phyloP scores from a whole-genome alignment of 768 basidiomycete genomes.

The Mycena sanguinolenta region DNA sequence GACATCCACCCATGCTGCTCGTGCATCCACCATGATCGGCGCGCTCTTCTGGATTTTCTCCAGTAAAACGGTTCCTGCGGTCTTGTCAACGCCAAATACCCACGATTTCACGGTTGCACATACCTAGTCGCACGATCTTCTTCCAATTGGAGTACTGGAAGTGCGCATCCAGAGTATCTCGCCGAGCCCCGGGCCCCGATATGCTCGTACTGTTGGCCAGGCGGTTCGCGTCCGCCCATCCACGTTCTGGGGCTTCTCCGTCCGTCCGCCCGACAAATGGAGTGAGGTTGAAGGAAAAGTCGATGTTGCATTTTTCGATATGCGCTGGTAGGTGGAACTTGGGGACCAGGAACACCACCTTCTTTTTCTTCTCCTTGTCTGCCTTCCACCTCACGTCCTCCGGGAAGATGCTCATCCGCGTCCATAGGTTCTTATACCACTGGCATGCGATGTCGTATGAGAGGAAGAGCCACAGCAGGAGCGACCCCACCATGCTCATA shows the following conservation, averaged over 20 bases:
- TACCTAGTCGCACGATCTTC: conserved; percentile 4
- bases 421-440: neutral
- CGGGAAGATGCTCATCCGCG: neutral
- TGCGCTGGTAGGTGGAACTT: conserved; percentile 52
- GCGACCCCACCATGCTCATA: neutral
- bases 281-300: conserved; percentile 46
- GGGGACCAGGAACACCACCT: conserved; percentile 34
- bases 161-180: conserved; percentile 5
- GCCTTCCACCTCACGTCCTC: too few species aligned
- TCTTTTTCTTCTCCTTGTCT: too few species aligned
- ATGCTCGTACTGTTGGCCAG: conserved; percentile 50
- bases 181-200: conserved; percentile 46
- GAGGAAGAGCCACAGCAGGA: neutral
- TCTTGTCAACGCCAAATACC: too few species aligned
- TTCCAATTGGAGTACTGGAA: conserved; percentile 24
- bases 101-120: too few species aligned
- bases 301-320: conserved; percentile 39
- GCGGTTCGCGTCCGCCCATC: conserved; percentile 47
- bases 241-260: conserved; percentile 50
- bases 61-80: neutral
- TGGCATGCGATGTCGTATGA: neutral
- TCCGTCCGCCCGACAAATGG: conserved; percentile 42
- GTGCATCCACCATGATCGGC: conserved; percentile 5
- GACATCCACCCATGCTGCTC: neutral
- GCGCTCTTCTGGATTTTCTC: neutral